Conservation (phyloP, 441 rosid species). For the Erysimum cheiri region DNA sequence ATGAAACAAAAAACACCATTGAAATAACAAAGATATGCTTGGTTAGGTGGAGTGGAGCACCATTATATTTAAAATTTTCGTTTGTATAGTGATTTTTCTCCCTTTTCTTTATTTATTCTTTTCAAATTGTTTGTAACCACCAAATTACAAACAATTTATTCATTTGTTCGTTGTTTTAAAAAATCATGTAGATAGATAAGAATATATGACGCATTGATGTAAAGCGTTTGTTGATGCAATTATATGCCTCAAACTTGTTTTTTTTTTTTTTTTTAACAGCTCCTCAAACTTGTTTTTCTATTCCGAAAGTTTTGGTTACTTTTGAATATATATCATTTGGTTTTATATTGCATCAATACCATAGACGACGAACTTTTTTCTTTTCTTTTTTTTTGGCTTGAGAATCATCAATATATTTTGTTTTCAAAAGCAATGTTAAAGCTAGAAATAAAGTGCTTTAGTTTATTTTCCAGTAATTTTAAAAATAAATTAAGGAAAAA, state of each 20-base stretch:
- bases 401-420: not conserved
- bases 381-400: not conserved
- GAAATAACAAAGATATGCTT: not conserved
- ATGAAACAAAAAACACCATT: not conserved
- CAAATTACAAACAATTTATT: not conserved
- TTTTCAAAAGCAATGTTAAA: not conserved
- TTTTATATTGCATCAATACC: not conserved
- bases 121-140: not conserved
- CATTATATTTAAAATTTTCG: not conserved
- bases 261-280: no score
- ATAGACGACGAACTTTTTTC: not conserved
- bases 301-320: slow-evolving; percentile 4
- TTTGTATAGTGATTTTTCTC: no score
- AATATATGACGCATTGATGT: slow-evolving; percentile 16
- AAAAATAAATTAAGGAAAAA: not conserved
- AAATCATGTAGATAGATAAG: not conserved
- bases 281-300: no score
- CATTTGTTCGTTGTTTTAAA: not conserved
- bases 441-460: not conserved
- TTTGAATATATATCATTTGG: not conserved
- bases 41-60: slow-evolving; percentile 23
- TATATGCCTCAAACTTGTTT: slow-evolving; percentile 3
- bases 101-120: not conserved
- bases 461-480: not conserved
- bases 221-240: slow-evolving; percentile 15